A percentile compares a stretch with the other conserved stretches of the same genome.
Conservation (phyloP, 768 basidiomycete species). For the Trametes coccinea region DNA sequence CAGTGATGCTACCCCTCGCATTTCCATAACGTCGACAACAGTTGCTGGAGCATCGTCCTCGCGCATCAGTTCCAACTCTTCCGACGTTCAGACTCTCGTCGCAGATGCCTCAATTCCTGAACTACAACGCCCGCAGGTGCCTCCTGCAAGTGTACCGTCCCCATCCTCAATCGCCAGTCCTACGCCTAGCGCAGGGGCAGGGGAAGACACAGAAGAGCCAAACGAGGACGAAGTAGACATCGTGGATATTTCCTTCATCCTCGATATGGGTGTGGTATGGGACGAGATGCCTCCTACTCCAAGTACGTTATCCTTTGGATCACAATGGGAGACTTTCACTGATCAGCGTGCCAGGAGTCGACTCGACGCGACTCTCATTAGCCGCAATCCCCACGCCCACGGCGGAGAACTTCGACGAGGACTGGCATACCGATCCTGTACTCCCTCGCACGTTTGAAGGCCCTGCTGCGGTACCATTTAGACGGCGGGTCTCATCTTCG, state of each 20-base stretch:
- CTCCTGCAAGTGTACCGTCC: neutral
- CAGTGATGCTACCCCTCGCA: neutral
- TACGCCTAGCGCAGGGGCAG: neutral
- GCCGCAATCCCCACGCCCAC: neutral
- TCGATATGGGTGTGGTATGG: neutral
- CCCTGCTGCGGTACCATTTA: neutral
- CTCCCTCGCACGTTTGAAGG: neutral
- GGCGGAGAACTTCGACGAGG: neutral
- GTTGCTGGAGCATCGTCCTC: neutral
- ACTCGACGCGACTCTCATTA: neutral
- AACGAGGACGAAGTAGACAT: neutral
- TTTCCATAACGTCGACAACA: neutral
- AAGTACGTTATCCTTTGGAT: neutral
- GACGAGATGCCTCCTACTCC: conserved; percentile 1
- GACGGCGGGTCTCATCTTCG: neutral
- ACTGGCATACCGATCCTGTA: neutral
- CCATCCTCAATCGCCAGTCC: neutral
- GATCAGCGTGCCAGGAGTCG: neutral
- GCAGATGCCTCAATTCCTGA: no score
- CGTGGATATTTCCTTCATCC: neutral
- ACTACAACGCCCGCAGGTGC: no score
- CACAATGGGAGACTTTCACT: neutral
- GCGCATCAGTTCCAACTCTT: neutral
- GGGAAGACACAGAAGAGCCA: neutral
- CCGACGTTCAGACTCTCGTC: neutral